phyloP scores from a whole-genome alignment of 352 stramenopile species.

The Phytopythium litorale region DNA sequence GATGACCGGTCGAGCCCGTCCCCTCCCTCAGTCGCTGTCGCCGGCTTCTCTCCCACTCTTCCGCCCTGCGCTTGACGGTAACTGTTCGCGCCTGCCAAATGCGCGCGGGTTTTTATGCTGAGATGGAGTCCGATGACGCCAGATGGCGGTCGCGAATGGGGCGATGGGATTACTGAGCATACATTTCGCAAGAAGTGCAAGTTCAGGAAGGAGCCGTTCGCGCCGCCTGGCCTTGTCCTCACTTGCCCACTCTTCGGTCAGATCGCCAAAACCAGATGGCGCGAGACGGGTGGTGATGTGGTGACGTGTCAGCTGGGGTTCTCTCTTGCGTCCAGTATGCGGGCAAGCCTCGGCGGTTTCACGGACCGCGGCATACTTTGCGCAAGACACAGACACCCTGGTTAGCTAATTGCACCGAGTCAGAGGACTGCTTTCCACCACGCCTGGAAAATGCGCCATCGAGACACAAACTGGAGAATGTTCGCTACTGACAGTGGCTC shows the following conservation, averaged over 20 bases:
- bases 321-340: not conserved
- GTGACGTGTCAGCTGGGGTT: not conserved
- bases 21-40: not conserved
- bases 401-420: not conserved
- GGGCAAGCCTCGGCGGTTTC: not conserved
- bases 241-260: not conserved
- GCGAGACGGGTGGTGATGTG: not conserved
- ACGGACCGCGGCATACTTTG: not conserved
- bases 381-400: not conserved
- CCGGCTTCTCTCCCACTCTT: slow-evolving; percentile 1
- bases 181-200: not conserved
- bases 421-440: too few species aligned
- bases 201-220: slow-evolving; percentile 3
- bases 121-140: not conserved
- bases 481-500: not conserved
- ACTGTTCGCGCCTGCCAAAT: not conserved
- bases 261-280: not conserved
- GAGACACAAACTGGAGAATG: not conserved
- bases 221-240: not conserved
- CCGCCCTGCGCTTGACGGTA: not conserved
- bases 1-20: not conserved
- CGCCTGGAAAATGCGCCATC: not conserved
- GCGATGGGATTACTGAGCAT: not conserved
- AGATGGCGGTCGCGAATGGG: not conserved
- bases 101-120: slow-evolving; percentile 1